These are phyloP conservation scores for Prunus salicina DNA, from an alignment of 306 rosid genomes.

Conservation along the genomic window DNA sequence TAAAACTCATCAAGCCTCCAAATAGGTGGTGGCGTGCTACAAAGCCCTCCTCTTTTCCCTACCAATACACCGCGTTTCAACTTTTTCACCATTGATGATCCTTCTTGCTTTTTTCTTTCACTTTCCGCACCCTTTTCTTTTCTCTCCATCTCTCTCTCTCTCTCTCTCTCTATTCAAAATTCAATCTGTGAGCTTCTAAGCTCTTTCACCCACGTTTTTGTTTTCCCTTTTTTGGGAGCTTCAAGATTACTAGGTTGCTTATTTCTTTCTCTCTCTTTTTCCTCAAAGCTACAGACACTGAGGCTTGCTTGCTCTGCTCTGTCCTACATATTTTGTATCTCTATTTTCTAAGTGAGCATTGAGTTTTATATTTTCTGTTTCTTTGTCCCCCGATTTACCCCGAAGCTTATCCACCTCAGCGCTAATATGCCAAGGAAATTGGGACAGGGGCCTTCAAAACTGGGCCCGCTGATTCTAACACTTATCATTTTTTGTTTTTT, in stretches of 20 bases:
- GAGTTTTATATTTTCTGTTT: conserved; percentile 9
- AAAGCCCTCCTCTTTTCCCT: conserved; percentile 50
- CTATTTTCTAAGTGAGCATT: not conserved
- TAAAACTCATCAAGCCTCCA: conserved; percentile 64
- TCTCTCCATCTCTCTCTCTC: conserved; percentile 27
- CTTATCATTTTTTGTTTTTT: not conserved
- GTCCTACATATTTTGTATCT: conserved; percentile 9
- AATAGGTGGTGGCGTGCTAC: conserved; percentile 69
- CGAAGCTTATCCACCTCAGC: conserved; percentile 28
- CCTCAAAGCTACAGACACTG: not conserved
- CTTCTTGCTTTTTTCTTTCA: conserved; percentile 26
- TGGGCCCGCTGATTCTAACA: not conserved
- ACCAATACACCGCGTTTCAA: conserved; percentile 40
- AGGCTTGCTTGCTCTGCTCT: conserved; percentile 3
- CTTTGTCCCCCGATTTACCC: not conserved
- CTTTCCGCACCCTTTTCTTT: conserved; percentile 33
- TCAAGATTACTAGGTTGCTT: not conserved
- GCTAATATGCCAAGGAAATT: not conserved
- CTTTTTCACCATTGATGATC: conserved; percentile 48
- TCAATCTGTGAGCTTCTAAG: conserved; percentile 4
- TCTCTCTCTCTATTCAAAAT: conserved; percentile 19
- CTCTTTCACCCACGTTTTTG: conserved; percentile 9
- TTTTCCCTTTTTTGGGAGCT: not conserved
- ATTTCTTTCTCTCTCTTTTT: not conserved
- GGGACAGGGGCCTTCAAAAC: not conserved